Evolutionary conservation across 2,329 filamentous ascomycete genomes (phyloP).

Genomic region (Penicillium rolfsii): DNA sequence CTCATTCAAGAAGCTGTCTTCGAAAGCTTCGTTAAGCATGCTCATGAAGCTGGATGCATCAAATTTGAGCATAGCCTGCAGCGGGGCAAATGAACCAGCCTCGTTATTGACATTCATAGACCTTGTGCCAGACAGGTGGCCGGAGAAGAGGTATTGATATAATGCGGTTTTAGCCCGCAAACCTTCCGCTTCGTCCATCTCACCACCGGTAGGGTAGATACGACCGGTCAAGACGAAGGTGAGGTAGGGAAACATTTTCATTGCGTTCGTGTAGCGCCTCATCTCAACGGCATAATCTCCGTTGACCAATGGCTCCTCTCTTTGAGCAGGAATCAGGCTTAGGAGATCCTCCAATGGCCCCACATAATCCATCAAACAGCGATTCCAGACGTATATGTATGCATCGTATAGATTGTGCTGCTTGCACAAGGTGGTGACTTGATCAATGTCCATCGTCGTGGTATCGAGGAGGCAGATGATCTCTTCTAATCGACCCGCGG

Average conservation of each 20-base stretch:
- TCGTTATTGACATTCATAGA: conserved; percentile 46
- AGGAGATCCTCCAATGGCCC: conserved; percentile 87
- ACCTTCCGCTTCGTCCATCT: conserved; percentile 72
- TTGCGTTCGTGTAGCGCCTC: conserved; percentile 65
- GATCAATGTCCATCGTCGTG: conserved; percentile 87
- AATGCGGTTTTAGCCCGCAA: conserved; percentile 80
- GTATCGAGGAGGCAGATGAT: conserved; percentile 94
- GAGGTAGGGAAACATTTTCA: conserved; percentile 93
- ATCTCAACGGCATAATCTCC: conserved; percentile 58
- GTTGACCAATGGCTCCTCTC: conserved; percentile 33
- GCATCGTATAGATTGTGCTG: conserved; percentile 92
- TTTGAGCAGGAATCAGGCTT: conserved; percentile 40
- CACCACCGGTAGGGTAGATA: conserved; percentile 83
- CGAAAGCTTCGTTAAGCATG: conserved; percentile 94
- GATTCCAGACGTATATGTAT: conserved; percentile 95
- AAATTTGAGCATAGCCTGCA: conserved; percentile 81
- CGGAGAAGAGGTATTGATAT: conserved; percentile 92
- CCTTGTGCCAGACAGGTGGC: conserved; percentile 52
- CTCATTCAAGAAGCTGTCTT: conserved; percentile 90
- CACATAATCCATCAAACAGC: conserved; percentile 84
- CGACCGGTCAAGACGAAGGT: conserved; percentile 89
- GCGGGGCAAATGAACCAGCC: conserved; percentile 81
- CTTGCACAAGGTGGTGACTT: conserved; percentile 87
- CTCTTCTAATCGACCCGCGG: conserved; percentile 81
- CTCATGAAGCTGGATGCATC: conserved; percentile 92